A percentile compares a stretch with the other conserved stretches of the same genome.
These are phyloP conservation scores for Chlorella sp. DNA, from an alignment of 139 green algal genomes.

Conservation along the genomic window DNA sequence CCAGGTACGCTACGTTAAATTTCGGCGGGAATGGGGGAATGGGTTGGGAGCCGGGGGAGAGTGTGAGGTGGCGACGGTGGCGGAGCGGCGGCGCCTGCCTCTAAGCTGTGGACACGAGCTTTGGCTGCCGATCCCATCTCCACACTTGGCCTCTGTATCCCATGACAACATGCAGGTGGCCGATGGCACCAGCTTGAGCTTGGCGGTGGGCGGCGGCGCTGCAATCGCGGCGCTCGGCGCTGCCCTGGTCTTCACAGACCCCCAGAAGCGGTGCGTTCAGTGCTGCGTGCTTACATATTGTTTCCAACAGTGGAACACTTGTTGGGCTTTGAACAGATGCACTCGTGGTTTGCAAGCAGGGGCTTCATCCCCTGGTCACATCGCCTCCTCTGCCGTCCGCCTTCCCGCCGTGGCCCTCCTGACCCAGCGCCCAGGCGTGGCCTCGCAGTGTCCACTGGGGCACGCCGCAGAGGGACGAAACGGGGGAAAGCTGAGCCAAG, in stretches of 20 bases:
- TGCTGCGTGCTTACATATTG: not conserved
- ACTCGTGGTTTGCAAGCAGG: too few relatives aligned
- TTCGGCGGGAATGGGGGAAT: not conserved
- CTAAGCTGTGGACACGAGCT: not conserved
- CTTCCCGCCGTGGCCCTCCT: too few relatives aligned
- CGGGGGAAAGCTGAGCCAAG: too few relatives aligned
- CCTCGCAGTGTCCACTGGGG: too few relatives aligned
- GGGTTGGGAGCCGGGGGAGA: too few relatives aligned
- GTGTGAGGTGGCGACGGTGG: not conserved
- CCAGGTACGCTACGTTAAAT: too few relatives aligned
- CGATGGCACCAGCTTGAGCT: slow-evolving; percentile 20
- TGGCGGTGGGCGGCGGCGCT: slow-evolving; percentile 71
- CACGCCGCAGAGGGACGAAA: too few relatives aligned
- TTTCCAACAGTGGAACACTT: too few relatives aligned
- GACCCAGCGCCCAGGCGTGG: too few relatives aligned
- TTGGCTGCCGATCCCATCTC: not conserved
- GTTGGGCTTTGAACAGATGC: too few relatives aligned
- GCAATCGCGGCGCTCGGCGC: slow-evolving; percentile 79
- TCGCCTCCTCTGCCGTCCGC: too few relatives aligned
- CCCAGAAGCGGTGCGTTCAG: slow-evolving; percentile 70
- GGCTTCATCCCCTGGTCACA: too few relatives aligned
- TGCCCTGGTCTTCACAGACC: slow-evolving; percentile 80
- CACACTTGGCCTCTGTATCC: not conserved
- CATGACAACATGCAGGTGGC: not conserved
- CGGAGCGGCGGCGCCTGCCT: not conserved